Base-by-base conservation (phyloP, 2,329 filamentous ascomycete genomes). In the Alternaria atra region DNA sequence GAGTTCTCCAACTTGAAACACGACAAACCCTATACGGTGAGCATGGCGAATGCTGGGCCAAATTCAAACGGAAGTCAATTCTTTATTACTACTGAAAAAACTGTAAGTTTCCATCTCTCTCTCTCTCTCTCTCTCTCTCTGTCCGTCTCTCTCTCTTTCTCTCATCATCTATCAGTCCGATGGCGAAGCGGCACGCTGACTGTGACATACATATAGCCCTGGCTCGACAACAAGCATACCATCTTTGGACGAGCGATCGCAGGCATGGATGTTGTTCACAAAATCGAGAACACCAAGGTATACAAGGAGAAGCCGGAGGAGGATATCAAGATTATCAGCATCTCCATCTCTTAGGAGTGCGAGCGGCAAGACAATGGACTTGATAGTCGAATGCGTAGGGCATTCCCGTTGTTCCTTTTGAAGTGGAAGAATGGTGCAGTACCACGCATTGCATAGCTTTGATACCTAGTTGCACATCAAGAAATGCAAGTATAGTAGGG, bases 21-120 rank as follows among this genome's bases (percentile, higher is more conserved):
- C 74, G 95, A 99, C 81, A 97, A 95, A 81, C 91, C 95, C 2
- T 99, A 97, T 77, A 98, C 94, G 0, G 85, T 98, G 59, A 96
- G 92, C 77, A 99, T 99, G 95, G 95, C 95, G 12, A 99, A 99
- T 78, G 94, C 95, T 0, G 95, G 95, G 0, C 93, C 93, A 0
- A 93, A 94, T 72, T 97, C 94, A 35, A 99, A 99, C 76, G 95
- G 91, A 13, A 95, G 91, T 73, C 95, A 99, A 78, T 99, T 99
- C 78, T 99, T 99, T 73, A 97, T 99, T 68, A 99, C 95, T 0
- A 97, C 94, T 0, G 96, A 97, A 80, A n/a, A 97, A 82, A 93
- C 95, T 68, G 89, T 91, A 82, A 82, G 88, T 85, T 20, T 5
- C 9, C 46, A 5, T 35, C 27, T 27, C 23, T 42, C n/a, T 34